Evolutionary conservation across 2,329 filamentous ascomycete species (phyloP).

Genomic region (Hypoxylon sp.): DNA sequence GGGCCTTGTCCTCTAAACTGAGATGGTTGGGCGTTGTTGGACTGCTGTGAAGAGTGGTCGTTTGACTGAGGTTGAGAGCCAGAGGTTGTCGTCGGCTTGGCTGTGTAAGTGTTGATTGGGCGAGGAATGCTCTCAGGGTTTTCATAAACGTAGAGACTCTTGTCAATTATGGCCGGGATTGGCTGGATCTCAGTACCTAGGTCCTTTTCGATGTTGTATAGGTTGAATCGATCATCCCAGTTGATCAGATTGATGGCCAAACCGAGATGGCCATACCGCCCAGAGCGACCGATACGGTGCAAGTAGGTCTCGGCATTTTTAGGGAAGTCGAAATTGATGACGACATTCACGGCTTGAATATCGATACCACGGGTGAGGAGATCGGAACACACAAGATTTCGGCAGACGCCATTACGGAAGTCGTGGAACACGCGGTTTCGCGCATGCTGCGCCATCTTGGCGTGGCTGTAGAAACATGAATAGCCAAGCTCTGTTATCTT

Average conservation of each 20-base stretch:
- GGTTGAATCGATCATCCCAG: conserved; percentile 98
- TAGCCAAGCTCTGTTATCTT: conserved; percentile 99
- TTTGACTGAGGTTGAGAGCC: conserved; percentile 49
- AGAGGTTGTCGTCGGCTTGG: conserved; percentile 34
- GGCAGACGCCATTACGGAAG: conserved; percentile 97
- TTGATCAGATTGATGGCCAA: conserved; percentile 99
- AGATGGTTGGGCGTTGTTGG: conserved; percentile 44
- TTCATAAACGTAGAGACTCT: conserved; percentile 98
- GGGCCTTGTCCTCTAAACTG: conserved; percentile 51
- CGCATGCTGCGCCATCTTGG: conserved; percentile 96
- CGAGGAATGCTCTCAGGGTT: conserved; percentile 94
- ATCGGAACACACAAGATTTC: conserved; percentile 98
- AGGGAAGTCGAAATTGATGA: conserved; percentile 99
- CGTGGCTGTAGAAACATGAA: conserved; percentile 99
- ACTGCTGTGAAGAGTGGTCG: conserved; percentile 48
- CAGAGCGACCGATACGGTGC: conserved; percentile 97
- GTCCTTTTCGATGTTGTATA: conserved; percentile 98
- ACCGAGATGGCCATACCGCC: conserved; percentile 96
- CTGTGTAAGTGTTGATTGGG: conserved; percentile 71
- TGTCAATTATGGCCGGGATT: conserved; percentile 95
- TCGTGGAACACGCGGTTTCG: conserved; percentile 99
- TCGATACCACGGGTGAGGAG: conserved; percentile 98
- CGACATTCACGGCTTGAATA: conserved; percentile 98
- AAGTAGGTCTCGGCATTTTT: conserved; percentile 99
- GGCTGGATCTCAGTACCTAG: conserved; percentile 97